Conservation (phyloP, 495 filamentous ascomycete genomes). For the Umbilicaria muhlenbergii region DNA sequence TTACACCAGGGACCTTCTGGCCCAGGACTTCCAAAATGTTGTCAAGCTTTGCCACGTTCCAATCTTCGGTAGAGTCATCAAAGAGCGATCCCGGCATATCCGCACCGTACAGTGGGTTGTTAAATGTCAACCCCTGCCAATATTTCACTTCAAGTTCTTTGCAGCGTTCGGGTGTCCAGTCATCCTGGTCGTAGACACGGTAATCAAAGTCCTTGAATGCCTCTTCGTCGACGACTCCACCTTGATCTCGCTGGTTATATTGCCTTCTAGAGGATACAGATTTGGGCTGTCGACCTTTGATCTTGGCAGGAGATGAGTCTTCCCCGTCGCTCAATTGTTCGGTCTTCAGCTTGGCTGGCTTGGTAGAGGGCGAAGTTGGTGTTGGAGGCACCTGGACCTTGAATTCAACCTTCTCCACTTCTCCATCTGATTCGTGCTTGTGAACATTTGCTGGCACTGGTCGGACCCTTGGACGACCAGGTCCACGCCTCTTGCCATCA, state of each 20-base stretch:
- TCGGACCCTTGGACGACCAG: constrained; percentile 19
- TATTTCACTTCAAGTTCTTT: constrained; percentile 87
- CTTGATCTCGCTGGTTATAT: constrained; percentile 60
- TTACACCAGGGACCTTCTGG: constrained; percentile 90
- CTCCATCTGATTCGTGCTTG: constrained; percentile 14
- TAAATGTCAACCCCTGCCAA: constrained; percentile 92
- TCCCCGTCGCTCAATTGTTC: constrained; percentile 37
- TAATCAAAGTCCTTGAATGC: constrained; percentile 85
- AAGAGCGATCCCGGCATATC: constrained; percentile 97
- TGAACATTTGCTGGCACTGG: constrained; percentile 7
- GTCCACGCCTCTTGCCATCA: constrained; percentile 28
- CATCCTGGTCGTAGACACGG: constrained; percentile 59
- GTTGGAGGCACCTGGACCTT: constrained; percentile 34
- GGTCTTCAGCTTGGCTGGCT: constrained; percentile 30
- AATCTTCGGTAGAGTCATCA: constrained; percentile 63
- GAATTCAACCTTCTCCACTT: constrained; percentile 28
- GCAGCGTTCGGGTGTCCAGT: constrained; percentile 80
- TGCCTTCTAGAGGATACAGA: constrained; percentile 57
- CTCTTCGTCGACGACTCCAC: constrained; percentile 63
- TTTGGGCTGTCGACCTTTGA: constrained; percentile 38
- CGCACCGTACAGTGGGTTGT: constrained; percentile 86
- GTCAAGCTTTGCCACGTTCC: constrained; percentile 89
- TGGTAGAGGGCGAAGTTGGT: constrained; percentile 35
- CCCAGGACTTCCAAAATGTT: constrained; percentile 91
- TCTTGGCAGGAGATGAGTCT: constrained; percentile 26